A percentile compares a stretch with the other conserved stretches of the same genome.
phyloP scores from a whole-genome alignment of 2,329 filamentous ascomycete species.

The Pseudonectria foliicola region DNA sequence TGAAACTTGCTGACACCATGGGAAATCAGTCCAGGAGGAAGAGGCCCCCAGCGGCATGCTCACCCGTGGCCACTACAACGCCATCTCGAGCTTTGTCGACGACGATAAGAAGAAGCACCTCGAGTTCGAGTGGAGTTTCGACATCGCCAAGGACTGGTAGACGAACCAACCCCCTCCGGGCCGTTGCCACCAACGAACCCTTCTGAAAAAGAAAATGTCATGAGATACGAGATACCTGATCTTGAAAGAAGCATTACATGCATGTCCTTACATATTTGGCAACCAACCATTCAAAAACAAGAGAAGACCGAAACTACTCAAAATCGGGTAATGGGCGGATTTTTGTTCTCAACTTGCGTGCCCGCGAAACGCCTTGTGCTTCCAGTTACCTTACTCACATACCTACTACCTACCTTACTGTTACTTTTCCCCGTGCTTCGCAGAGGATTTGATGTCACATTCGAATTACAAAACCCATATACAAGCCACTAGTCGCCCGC shows the following conservation, averaged over 20 bases:
- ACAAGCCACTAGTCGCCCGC: too few relatives aligned
- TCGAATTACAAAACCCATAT: too few relatives aligned
- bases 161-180: conserved; percentile 1
- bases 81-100: conserved; percentile 84
- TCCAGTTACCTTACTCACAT: neutral
- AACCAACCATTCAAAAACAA: neutral
- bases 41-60: conserved; percentile 90
- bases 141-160: conserved; percentile 95
- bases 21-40: conserved; percentile 68
- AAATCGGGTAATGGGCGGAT: neutral
- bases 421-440: too few relatives aligned
- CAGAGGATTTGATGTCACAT: too few relatives aligned
- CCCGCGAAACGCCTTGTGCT: too few relatives aligned
- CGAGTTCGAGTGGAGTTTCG: conserved; percentile 91
- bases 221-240: conserved; percentile 4
- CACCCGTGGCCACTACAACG: conserved; percentile 82
- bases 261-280: conserved; percentile 1
- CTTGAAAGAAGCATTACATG: neutral
- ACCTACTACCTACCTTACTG: neutral
- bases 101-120: conserved; percentile 90
- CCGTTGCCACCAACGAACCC: conserved; percentile 6
- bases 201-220: neutral
- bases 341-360: too few relatives aligned
- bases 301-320: neutral
- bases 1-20: too few relatives aligned